Conservation (phyloP, 1,139 yeast genomes). For the Suhomyces wounanorum region DNA sequence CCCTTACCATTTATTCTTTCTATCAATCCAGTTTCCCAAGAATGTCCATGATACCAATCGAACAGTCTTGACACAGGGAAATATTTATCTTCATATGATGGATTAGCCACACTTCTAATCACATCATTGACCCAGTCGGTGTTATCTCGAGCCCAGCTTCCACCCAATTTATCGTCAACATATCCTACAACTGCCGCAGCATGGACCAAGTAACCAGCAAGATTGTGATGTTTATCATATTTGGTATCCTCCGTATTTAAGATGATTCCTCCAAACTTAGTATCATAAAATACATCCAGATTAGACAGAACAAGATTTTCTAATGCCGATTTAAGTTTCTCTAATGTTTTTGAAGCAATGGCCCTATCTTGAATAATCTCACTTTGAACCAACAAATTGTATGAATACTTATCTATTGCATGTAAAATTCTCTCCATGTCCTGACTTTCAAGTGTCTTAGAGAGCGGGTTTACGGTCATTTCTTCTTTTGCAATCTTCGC, state of each 20-base stretch:
- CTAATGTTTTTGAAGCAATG: too few species aligned
- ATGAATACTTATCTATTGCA: constrained; percentile 73
- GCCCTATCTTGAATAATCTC: constrained; percentile 59
- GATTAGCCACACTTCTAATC: background rate
- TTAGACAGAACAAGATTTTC: background rate
- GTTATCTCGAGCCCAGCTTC: background rate
- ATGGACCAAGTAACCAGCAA: background rate
- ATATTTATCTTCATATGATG: background rate
- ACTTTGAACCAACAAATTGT: constrained; percentile 31
- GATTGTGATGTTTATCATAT: background rate
- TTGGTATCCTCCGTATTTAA: background rate
- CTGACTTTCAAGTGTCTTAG: background rate
- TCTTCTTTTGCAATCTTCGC: constrained; percentile 55
- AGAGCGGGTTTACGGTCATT: constrained; percentile 51
- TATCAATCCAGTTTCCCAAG: too few species aligned
- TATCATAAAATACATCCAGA: background rate
- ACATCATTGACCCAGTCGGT: background rate
- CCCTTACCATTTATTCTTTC: background rate
- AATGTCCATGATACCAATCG: too few species aligned
- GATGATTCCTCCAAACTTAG: background rate
- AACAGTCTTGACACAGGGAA: too few species aligned
- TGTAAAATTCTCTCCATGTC: too few species aligned
- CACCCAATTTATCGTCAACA: background rate
- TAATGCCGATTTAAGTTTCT: background rate
- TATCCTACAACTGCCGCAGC: background rate